Evolutionary conservation across 768 basidiomycete genomes (phyloP).

Genomic region (Mycena leptocephala): DNA sequence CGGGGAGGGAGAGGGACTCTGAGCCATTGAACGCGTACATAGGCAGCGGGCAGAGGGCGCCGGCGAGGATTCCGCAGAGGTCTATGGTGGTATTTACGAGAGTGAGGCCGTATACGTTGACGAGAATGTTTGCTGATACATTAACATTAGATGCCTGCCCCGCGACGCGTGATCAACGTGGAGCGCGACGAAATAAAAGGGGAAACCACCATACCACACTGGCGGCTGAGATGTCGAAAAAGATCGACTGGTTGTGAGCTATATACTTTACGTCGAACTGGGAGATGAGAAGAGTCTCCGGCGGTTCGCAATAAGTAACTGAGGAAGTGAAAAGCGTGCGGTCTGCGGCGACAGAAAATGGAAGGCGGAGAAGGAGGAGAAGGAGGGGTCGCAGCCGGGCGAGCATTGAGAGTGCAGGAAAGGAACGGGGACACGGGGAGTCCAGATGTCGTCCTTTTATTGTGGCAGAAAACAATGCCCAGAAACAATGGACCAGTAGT

Average conservation of each 20-base stretch:
- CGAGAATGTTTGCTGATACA: conserved; percentile 85
- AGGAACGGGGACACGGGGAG: background rate
- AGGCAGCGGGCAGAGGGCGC: conserved; percentile 87
- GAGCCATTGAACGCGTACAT: conserved; percentile 92
- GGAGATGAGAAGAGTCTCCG: conserved; percentile 84
- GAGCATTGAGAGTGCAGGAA: conserved; percentile 9
- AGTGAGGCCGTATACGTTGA: conserved; percentile 92
- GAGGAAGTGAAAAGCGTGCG: conserved; percentile 75
- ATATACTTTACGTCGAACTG: conserved; percentile 85
- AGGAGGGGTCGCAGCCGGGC: conserved; percentile 57
- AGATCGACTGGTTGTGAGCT: conserved; percentile 78
- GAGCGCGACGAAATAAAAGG: conserved; percentile 4
- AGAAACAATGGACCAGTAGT: background rate
- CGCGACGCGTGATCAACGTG: conserved; percentile 46
- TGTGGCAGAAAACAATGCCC: background rate
- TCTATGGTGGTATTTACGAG: conserved; percentile 90
- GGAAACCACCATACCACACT: conserved; percentile 77
- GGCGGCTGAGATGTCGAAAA: conserved; percentile 90
- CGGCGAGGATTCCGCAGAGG: conserved; percentile 84
- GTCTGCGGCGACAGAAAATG: conserved; percentile 24
- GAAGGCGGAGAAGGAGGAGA: conserved; percentile 47
- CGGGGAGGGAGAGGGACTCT: conserved; percentile 77
- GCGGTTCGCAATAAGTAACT: conserved; percentile 89
- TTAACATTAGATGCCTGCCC: conserved; percentile 85
- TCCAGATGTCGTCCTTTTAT: background rate